Conservation (phyloP, 2,329 filamentous ascomycete species). For the Colletotrichum neosansevieriae region DNA sequence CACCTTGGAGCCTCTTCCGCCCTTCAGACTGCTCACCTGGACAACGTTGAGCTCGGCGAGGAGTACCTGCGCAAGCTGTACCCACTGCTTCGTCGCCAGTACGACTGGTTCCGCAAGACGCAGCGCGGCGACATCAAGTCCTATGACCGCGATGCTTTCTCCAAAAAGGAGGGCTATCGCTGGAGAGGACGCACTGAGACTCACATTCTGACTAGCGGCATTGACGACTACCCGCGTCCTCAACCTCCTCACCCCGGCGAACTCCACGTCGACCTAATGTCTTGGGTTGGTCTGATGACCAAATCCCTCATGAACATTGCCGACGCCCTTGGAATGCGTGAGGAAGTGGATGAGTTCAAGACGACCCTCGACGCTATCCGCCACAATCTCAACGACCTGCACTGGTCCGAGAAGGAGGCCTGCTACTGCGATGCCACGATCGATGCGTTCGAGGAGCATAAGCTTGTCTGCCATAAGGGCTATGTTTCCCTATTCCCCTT, state of each 20-base stretch:
- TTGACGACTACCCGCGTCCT: constrained; percentile 95
- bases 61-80: constrained; percentile 83
- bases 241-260: constrained; percentile 96
- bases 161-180: constrained; percentile 90
- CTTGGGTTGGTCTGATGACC: constrained; percentile 98
- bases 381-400: constrained; percentile 89
- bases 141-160: constrained; percentile 91
- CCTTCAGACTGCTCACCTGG: constrained; percentile 73
- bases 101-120: constrained; percentile 94
- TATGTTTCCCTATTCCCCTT: constrained; percentile 96
- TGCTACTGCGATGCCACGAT: constrained; percentile 96
- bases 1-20: constrained; percentile 56
- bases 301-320: constrained; percentile 87
- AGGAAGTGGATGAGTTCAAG: constrained; percentile 80
- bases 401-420: constrained; percentile 86
- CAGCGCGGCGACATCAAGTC: constrained; percentile 90
- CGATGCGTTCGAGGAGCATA: constrained; percentile 92
- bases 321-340: constrained; percentile 76
- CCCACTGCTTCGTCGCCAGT: constrained; percentile 88
- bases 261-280: constrained; percentile 93
- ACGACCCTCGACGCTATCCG: constrained; percentile 81
- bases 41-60: constrained; percentile 75
- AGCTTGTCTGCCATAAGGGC: constrained; percentile 93
- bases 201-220: constrained; percentile 91
- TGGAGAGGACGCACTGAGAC: constrained; percentile 91